Evolutionary conservation across 176 grass and related monocot species (phyloP).

Genomic region (Oryza punctata): DNA sequence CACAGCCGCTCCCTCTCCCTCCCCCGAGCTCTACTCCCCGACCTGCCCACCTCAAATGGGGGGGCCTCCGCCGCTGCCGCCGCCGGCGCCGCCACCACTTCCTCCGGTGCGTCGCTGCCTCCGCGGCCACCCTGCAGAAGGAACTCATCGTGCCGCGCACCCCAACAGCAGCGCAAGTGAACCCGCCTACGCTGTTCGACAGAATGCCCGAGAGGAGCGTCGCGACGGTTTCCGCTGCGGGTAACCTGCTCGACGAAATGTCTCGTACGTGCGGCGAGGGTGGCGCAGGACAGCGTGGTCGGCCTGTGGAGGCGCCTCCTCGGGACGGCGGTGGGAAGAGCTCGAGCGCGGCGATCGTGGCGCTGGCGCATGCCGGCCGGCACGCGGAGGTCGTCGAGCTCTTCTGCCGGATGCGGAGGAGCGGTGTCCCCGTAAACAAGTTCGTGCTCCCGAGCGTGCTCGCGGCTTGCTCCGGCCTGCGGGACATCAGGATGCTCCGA

Average conservation of each 20-base stretch:
- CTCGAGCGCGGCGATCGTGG: constrained; percentile 46
- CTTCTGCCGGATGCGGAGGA: constrained; percentile 43
- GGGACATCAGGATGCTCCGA: constrained; percentile 30
- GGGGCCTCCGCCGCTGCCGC: not conserved
- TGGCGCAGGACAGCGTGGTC: not conserved
- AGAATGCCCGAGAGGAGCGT: constrained; percentile 29
- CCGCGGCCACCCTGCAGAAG: constrained; percentile 21
- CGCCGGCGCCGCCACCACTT: not conserved
- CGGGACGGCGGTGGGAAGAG: constrained; percentile 27
- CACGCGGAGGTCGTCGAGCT: constrained; percentile 46
- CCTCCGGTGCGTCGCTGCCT: constrained; percentile 14
- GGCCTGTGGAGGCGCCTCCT: not conserved
- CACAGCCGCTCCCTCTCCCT: constrained; percentile 34
- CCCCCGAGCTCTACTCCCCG: not conserved
- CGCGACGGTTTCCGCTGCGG: not conserved
- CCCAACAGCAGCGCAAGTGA: constrained; percentile 6
- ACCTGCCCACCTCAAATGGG: constrained; percentile 26
- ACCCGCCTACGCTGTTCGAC: constrained; percentile 24
- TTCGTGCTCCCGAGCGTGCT: constrained; percentile 63
- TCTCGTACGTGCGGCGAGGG: not conserved
- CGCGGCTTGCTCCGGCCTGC: constrained; percentile 39
- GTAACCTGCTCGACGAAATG: constrained; percentile 25
- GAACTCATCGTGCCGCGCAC: constrained; percentile 3
- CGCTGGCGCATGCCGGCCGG: constrained; percentile 40
- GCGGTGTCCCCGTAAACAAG: constrained; percentile 27